phyloP scores from a whole-genome alignment of 805 yeast genomes.

The Nakazawaea ishiwadae region DNA sequence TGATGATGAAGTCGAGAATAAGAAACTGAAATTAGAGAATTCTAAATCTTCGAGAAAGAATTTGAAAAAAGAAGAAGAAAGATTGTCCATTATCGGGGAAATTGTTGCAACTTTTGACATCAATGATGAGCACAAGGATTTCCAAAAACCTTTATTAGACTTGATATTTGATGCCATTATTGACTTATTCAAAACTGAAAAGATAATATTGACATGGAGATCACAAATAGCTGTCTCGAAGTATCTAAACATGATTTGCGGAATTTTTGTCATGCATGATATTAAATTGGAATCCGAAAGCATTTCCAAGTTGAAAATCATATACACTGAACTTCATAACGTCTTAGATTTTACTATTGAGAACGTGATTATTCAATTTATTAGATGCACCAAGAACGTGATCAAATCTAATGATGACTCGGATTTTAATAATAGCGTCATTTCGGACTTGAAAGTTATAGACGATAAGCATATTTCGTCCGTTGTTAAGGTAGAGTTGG shows the following conservation, averaged over 20 bases:
- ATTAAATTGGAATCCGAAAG: background rate
- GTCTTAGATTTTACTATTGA: conserved; percentile 32
- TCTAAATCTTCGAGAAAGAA: conserved; percentile 35
- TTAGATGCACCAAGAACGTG: conserved; percentile 20
- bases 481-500: conserved; percentile 36
- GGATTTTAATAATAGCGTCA: conserved; percentile 45
- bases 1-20: conserved; percentile 22
- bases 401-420: background rate
- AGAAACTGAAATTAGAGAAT: conserved; percentile 12
- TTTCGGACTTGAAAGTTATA: conserved; percentile 24
- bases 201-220: conserved; percentile 51
- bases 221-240: conserved; percentile 45
- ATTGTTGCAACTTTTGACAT: conserved; percentile 29
- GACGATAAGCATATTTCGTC: conserved; percentile 38
- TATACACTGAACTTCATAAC: background rate
- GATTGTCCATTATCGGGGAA: conserved; percentile 31
- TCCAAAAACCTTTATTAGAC: conserved; percentile 18
- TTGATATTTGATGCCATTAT: conserved; percentile 26
- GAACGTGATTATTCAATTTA: conserved; percentile 51
- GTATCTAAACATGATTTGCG: conserved; percentile 24
- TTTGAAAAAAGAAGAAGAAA: conserved; percentile 44
- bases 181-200: conserved; percentile 23
- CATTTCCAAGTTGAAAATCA: background rate
- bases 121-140: conserved; percentile 14
- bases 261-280: background rate